Conservation (phyloP, 1,284 basidiomycete genomes). For the Ganoderma boninense region DNA sequence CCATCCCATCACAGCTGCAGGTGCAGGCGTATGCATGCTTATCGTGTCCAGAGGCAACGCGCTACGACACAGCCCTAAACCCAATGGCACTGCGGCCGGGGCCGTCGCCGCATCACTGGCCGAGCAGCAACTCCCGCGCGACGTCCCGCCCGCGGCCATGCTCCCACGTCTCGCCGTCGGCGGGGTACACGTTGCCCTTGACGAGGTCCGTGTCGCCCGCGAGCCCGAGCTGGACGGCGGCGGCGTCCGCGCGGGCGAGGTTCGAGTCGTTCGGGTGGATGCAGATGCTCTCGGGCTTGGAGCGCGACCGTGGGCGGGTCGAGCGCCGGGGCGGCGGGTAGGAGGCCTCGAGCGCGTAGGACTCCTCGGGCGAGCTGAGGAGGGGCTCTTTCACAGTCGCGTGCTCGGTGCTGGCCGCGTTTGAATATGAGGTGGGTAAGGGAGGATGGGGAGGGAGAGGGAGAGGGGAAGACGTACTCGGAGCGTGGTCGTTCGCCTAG, state of each 20-base stretch:
- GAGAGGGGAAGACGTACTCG: slow-evolving; percentile 24
- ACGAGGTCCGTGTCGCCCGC: slow-evolving; percentile 52
- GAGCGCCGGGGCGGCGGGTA: slow-evolving; percentile 33
- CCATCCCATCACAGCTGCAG: too few species aligned
- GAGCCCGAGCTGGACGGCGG: slow-evolving; percentile 61
- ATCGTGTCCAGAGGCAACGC: background rate
- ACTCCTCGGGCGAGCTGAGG: slow-evolving; percentile 39
- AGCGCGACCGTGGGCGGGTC: slow-evolving; percentile 52
- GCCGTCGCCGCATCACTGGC: slow-evolving; percentile 14
- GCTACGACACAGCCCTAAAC: too few species aligned
- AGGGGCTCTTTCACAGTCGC: slow-evolving; percentile 44
- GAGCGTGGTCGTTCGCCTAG: slow-evolving; percentile 17
- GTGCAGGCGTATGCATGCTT: too few species aligned
- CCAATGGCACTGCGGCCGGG: too few species aligned
- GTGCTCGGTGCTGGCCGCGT: slow-evolving; percentile 39
- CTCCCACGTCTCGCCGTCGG: slow-evolving; percentile 47
- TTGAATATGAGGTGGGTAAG: too few species aligned
- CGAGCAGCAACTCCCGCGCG: slow-evolving; percentile 44
- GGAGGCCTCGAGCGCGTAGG: slow-evolving; percentile 23
- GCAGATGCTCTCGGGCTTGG: slow-evolving; percentile 64
- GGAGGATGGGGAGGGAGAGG: background rate
- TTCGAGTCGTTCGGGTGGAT: slow-evolving; percentile 71
- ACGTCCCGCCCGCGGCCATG: slow-evolving; percentile 49
- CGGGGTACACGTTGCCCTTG: slow-evolving; percentile 41
- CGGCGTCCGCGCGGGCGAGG: slow-evolving; percentile 68